A percentile compares a stretch with the other conserved stretches of the same genome.
Evolutionary conservation across 139 green algal genomes (phyloP).

Genomic region (Zygnema cylindricum): DNA sequence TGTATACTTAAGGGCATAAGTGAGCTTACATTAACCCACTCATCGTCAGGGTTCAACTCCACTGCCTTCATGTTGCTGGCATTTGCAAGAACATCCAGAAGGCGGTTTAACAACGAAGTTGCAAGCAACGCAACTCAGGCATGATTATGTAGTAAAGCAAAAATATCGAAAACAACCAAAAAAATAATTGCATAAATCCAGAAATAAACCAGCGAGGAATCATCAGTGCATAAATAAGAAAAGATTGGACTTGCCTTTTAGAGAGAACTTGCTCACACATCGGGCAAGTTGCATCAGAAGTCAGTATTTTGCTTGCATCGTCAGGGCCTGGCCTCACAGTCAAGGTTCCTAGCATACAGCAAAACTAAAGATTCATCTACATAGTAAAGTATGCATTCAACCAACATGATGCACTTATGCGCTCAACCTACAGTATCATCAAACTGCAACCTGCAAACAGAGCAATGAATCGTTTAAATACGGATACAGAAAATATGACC

Average conservation of each 20-base stretch:
- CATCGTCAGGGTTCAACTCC: conserved; percentile 47
- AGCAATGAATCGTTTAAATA: no score
- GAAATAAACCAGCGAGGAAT: not conserved
- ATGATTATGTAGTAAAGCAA: no score
- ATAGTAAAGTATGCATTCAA: no score
- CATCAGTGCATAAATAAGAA: not conserved
- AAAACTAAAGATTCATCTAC: no score
- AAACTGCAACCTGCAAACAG: no score
- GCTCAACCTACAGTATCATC: no score
- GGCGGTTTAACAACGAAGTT: no score
- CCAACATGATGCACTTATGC: no score
- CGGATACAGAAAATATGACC: conserved; percentile 50
- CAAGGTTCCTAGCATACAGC: not conserved
- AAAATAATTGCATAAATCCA: not conserved
- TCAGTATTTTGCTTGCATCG: conserved; percentile 41
- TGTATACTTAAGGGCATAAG: not conserved
- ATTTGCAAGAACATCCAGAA: no score
- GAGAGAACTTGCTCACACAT: conserved; percentile 49
- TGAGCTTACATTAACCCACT: conserved; percentile 50
- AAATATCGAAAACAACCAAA: not conserved
- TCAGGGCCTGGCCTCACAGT: conserved; percentile 30
- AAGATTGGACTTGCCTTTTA: conserved; percentile 28
- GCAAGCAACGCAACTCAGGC: no score
- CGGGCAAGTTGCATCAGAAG: conserved; percentile 42
- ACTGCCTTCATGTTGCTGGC: conserved; percentile 62